Percentiles rank a stretch among this genome's conserved stretches.
These are phyloP conservation scores for Orbilia blumenaviensis DNA, from an alignment of 2,329 filamentous ascomycete species.

Conservation along the genomic window DNA sequence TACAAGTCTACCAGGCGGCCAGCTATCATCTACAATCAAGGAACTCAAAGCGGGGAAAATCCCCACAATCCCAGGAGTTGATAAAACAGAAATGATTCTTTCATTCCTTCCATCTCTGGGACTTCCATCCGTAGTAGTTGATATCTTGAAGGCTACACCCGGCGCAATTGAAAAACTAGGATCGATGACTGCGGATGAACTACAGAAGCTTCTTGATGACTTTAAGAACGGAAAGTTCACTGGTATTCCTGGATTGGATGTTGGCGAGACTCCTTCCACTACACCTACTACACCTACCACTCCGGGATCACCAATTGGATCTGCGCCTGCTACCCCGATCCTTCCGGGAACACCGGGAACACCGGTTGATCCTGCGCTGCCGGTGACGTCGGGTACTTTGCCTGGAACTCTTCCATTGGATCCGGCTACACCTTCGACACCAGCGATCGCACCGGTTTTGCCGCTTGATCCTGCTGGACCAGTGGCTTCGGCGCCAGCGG, in stretches of 20 bases:
- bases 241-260: conserved; percentile 1
- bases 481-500: background rate
- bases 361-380: background rate
- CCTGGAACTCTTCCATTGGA: background rate
- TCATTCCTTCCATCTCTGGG: conserved; percentile 23
- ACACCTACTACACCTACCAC: background rate
- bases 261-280: background rate
- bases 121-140: conserved; percentile 10
- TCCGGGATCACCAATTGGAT: background rate
- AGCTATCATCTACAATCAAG: conserved; percentile 3
- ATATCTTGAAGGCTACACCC: conserved; percentile 36
- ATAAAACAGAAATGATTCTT: conserved; percentile 23
- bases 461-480: background rate
- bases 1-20: background rate
- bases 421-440: background rate
- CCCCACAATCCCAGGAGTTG: conserved; percentile 35
- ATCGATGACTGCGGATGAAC: background rate
- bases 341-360: too few relatives aligned
- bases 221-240: conserved; percentile 32
- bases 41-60: conserved; percentile 33
- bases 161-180: conserved; percentile 16
- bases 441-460: background rate
- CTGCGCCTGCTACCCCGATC: background rate
- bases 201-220: conserved; percentile 22
- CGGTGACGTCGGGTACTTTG: background rate